Conservation (phyloP, 1,139 yeast genomes). For the Diutina pseudorugosa region DNA sequence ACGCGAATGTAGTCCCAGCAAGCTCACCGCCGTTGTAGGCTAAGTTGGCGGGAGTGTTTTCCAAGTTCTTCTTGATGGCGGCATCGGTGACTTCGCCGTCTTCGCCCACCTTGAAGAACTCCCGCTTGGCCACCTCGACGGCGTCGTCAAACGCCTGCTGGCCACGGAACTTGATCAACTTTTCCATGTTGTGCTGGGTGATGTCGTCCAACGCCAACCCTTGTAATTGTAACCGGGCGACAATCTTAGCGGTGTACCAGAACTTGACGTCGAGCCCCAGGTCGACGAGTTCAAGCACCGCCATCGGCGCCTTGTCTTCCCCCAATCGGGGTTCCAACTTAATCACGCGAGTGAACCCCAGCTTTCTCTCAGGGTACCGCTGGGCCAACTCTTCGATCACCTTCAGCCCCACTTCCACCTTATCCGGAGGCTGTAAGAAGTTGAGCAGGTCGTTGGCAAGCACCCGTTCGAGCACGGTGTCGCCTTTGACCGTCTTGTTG, state of each 20-base stretch:
- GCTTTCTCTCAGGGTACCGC: constrained; percentile 50
- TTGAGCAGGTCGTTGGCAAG: constrained; percentile 15
- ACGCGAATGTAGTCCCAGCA: constrained; percentile 14
- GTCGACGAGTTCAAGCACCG: constrained; percentile 80
- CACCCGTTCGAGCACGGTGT: constrained; percentile 3
- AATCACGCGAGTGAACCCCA: constrained; percentile 82
- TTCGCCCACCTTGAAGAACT: constrained; percentile 8
- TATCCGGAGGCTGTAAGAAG: constrained; percentile 31
- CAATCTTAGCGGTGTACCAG: constrained; percentile 69
- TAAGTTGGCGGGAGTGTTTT: constrained; percentile 16
- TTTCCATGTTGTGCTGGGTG: constrained; percentile 45
- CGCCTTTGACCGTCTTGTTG: constrained; percentile 9
- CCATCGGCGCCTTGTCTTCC: constrained; percentile 88
- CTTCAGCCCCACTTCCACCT: constrained; percentile 35
- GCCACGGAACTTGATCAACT: constrained; percentile 41
- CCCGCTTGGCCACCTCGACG: constrained; percentile 51
- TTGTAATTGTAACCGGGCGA: constrained; percentile 66
- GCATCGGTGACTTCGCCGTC: constrained; percentile 3
- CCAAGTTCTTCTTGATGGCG: constrained; percentile 14
- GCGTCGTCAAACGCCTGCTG: constrained; percentile 41
- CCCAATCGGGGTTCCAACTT: constrained; percentile 72
- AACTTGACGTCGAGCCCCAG: constrained; percentile 59
- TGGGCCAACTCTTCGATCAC: constrained; percentile 51
- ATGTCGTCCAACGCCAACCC: constrained; percentile 47
- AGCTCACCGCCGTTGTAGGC: constrained; percentile 4